These are phyloP conservation scores for Akanthomyces uredinophilus DNA, from an alignment of 2,329 filamentous ascomycete species.

Conservation along the genomic window DNA sequence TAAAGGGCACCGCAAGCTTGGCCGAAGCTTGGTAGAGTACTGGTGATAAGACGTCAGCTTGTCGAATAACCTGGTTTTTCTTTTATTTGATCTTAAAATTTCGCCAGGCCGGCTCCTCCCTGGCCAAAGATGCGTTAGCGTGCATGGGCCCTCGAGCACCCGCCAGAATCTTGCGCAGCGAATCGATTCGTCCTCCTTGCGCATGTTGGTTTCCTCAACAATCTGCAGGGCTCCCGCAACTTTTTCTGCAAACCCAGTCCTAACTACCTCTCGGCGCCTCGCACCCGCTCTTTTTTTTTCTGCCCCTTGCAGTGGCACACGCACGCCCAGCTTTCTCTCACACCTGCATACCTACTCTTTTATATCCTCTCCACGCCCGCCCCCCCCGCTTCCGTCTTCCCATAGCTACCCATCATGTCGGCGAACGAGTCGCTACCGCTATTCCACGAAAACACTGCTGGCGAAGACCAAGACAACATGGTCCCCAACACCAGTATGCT, in stretches of 20 bases:
- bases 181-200: slow-evolving; percentile 6
- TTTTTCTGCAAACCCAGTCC: slow-evolving; percentile 5
- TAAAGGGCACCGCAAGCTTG: too few relatives aligned
- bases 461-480: slow-evolving; percentile 8
- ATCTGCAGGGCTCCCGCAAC: slow-evolving; percentile 9
- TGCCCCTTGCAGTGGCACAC: slow-evolving; percentile 4
- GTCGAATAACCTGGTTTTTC: background rate
- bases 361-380: slow-evolving; percentile 10
- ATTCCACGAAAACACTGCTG: slow-evolving; percentile 10
- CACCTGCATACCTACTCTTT: background rate
- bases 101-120: too few relatives aligned
- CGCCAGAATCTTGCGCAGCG: slow-evolving; percentile 9
- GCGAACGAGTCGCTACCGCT: slow-evolving; percentile 12
- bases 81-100: background rate
- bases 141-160: background rate
- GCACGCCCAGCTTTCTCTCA: background rate
- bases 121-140: background rate
- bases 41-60: background rate
- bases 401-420: slow-evolving; percentile 12
- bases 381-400: slow-evolving; percentile 3
- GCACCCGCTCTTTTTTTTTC: slow-evolving; percentile 2
- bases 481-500: slow-evolving; percentile 14
- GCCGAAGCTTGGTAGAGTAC: too few relatives aligned
- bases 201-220: slow-evolving; percentile 16
- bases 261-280: background rate